Evolutionary conservation across 257 asterid genomes (phyloP).

Genomic region (Penstemon davidsonii): DNA sequence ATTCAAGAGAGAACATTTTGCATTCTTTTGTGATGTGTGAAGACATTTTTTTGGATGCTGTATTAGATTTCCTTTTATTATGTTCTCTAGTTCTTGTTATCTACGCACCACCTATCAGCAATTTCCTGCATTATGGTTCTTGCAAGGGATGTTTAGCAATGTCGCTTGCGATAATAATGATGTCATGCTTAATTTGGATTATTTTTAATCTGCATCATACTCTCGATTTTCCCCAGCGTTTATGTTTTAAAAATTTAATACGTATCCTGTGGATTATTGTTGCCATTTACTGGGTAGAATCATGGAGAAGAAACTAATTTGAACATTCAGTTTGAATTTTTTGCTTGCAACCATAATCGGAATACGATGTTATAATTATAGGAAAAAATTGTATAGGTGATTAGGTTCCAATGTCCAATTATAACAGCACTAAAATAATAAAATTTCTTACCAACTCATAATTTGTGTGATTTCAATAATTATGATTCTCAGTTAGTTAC

Average conservation of each 20-base stretch:
- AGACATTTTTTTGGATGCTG: neutral
- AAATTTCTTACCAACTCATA: neutral
- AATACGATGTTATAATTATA: neutral
- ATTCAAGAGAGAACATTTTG: neutral
- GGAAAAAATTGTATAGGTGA: neutral
- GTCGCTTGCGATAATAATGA: neutral
- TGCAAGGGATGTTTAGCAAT: neutral
- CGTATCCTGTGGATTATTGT: neutral
- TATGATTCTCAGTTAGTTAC: neutral
- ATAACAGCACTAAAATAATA: neutral
- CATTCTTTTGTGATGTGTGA: neutral
- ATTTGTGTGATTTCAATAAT: neutral
- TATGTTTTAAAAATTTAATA: neutral
- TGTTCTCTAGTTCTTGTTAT: neutral
- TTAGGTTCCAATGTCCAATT: neutral
- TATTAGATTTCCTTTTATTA: constrained; percentile 8
- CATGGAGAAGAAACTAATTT: neutral
- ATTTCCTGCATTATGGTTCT: neutral
- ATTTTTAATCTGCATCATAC: constrained; percentile 7
- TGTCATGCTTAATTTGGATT: neutral
- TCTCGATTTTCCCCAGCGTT: constrained; percentile 1
- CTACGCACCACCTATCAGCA: neutral
- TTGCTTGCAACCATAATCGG: neutral
- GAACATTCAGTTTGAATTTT: constrained; percentile 2
- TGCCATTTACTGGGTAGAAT: neutral